Conservation (phyloP, 768 basidiomycete genomes). For the Mycena belliarum region DNA sequence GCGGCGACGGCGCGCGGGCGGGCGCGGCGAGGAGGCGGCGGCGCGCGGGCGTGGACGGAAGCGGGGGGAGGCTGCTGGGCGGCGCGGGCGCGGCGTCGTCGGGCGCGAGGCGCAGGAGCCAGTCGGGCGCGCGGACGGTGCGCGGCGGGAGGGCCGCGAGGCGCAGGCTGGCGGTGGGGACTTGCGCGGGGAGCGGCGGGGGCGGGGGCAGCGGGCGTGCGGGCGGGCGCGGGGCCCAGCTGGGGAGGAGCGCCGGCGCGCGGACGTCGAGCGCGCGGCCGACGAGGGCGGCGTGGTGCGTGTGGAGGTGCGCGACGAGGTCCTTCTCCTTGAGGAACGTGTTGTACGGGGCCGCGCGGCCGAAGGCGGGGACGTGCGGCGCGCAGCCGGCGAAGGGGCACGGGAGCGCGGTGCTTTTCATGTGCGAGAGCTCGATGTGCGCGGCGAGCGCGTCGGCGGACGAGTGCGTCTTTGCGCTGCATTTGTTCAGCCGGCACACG, state of each 20-base stretch:
- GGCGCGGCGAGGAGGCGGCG: not conserved
- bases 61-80: not conserved
- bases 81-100: not conserved
- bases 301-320: conserved; percentile 11
- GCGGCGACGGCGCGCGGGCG: not conserved
- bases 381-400: conserved; percentile 17
- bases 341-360: not conserved
- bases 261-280: conserved; percentile 5
- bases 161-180: not conserved
- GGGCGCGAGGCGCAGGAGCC: not conserved
- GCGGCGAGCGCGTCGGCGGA: not conserved
- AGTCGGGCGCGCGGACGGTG: not conserved
- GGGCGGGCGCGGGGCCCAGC: conserved; percentile 13
- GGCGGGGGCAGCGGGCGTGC: not conserved
- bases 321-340: conserved; percentile 13
- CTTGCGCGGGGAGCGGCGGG: conserved; percentile 4
- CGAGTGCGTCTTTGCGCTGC: conserved; percentile 2
- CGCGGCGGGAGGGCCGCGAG: not conserved
- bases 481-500: conserved; percentile 4
- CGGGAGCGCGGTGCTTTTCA: conserved; percentile 12
- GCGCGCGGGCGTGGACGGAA: not conserved
- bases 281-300: not conserved
- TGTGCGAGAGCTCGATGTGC: conserved; percentile 15
- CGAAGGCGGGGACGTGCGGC: not conserved
- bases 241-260: conserved; percentile 1